Conservation (phyloP, 2,329 filamentous ascomycete species). For the Xylariaceae sp. region DNA sequence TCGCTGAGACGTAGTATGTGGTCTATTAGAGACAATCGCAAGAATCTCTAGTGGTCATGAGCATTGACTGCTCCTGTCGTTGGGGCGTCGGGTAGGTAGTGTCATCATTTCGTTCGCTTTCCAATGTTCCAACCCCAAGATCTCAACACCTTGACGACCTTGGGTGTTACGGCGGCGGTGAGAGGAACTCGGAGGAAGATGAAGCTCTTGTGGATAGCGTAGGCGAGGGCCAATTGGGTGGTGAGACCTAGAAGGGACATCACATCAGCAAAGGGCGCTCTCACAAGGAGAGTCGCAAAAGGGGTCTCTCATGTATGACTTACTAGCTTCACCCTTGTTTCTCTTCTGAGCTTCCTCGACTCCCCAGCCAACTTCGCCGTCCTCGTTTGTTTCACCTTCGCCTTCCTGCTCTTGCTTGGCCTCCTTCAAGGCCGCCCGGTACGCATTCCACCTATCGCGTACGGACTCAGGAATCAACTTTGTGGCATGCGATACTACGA, state of each 20-base stretch:
- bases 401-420: conserved; percentile 41
- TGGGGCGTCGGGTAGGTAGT: too few relatives aligned
- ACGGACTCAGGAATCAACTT: conserved; percentile 55
- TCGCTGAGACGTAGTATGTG: too few relatives aligned
- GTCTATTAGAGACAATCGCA: too few relatives aligned
- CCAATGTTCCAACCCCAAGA: conserved; percentile 95
- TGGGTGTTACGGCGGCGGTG: conserved; percentile 84
- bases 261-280: conserved; percentile 16
- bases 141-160: conserved; percentile 83
- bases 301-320: conserved; percentile 36
- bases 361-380: conserved; percentile 53
- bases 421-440: conserved; percentile 43
- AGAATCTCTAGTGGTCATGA: too few relatives aligned
- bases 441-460: conserved; percentile 48
- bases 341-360: conserved; percentile 58
- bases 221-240: conserved; percentile 87
- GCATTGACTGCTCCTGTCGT: too few relatives aligned
- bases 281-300: background rate
- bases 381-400: conserved; percentile 40
- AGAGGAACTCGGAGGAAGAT: conserved; percentile 94
- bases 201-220: conserved; percentile 96
- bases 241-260: conserved; percentile 46
- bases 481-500: conserved; percentile 56
- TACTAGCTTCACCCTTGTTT: conserved; percentile 67
- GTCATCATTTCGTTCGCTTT: conserved; percentile 44